Evolutionary conservation across 1,139 yeast species (phyloP), one percentile per base, ranked within the genome.

Genomic region (Lodderomyces oxycetoniae): DNA sequence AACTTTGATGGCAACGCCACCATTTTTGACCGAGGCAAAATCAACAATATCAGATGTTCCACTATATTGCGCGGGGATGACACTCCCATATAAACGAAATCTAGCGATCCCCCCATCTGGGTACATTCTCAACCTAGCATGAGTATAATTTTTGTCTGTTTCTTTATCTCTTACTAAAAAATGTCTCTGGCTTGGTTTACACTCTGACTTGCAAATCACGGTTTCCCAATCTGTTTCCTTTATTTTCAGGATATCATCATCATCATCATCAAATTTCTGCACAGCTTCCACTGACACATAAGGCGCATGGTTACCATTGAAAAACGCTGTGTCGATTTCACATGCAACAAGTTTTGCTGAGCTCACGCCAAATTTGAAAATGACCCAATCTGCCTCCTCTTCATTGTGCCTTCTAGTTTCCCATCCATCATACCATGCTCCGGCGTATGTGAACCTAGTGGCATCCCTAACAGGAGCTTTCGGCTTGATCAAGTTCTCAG

Each of bases 391-490:
- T 28, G 86, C 84, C 37, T 78, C 87, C 41, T 69, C 82, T 2
- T 76, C 61, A 58, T 89, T 89, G 66, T 89, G 97, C 60, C 97
- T 74, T 56, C 96, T 73, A 15, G 97, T 88, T 59, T 89, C 97
- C 97, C 97, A 89, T 11, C 97, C 97, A 49, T 89, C 97, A 54
- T 85, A 89, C 96, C 96, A 88, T 4, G 95, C 95, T 35, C 97
- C 97, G 4, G 89, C 76, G 44, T 76, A 82, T 4, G 83, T 77
- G 59, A 86, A 89, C 49, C 73, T 68, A 13, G 88, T 80, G 15
- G 85, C 82, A 50, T 86, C 94, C 51, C 93, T 70, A 38, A 86
- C 73, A 4, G 96, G 94, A 5, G 79, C 70, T 35, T 71, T 71
- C 24, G 96, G 89, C 52, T 84, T 79, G 57, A 87, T 79, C 51